A percentile compares a stretch with the other conserved stretches of the same genome.
Evolutionary conservation across 2,329 filamentous ascomycete genomes (phyloP).

Genomic region (Paramyrothecium roridum): DNA sequence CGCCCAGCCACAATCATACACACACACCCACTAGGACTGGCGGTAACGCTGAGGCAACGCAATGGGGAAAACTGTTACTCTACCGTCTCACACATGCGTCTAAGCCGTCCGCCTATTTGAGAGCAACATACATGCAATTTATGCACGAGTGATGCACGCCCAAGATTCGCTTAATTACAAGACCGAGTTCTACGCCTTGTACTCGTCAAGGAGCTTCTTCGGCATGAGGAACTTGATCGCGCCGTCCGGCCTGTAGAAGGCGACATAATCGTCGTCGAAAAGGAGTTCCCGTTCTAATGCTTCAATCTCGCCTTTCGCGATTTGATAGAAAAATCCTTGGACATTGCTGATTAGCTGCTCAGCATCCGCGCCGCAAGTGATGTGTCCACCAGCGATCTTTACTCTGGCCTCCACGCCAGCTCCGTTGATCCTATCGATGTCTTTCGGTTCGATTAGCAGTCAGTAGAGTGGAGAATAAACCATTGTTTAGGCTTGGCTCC

Average conservation of each 20-base stretch:
- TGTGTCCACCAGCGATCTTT: constrained; percentile 6
- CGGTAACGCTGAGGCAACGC: too few relatives aligned
- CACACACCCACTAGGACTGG: too few relatives aligned
- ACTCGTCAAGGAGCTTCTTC: not conserved
- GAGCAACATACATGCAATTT: too few relatives aligned
- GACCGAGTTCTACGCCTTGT: too few relatives aligned
- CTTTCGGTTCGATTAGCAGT: not conserved
- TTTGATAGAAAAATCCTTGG: not conserved
- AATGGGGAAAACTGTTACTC: too few relatives aligned
- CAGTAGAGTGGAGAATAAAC: too few relatives aligned
- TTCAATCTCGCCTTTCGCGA: not conserved
- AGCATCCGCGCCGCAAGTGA: constrained; percentile 2
- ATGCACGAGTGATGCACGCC: too few relatives aligned
- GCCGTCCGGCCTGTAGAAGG: not conserved
- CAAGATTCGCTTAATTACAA: too few relatives aligned
- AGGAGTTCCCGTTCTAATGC: not conserved
- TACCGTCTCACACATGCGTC: too few relatives aligned
- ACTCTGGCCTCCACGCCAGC: constrained; percentile 1
- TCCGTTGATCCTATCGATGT: not conserved
- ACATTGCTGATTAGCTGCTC: constrained; percentile 1
- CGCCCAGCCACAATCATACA: too few relatives aligned
- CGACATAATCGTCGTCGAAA: not conserved
- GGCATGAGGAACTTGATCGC: not conserved
- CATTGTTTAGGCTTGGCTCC: too few relatives aligned
- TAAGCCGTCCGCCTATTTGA: too few relatives aligned